Percentiles rank a stretch among this genome's conserved stretches.
Conservation (phyloP, 495 filamentous ascomycete genomes). For the Chaetomium cochliodes region DNA sequence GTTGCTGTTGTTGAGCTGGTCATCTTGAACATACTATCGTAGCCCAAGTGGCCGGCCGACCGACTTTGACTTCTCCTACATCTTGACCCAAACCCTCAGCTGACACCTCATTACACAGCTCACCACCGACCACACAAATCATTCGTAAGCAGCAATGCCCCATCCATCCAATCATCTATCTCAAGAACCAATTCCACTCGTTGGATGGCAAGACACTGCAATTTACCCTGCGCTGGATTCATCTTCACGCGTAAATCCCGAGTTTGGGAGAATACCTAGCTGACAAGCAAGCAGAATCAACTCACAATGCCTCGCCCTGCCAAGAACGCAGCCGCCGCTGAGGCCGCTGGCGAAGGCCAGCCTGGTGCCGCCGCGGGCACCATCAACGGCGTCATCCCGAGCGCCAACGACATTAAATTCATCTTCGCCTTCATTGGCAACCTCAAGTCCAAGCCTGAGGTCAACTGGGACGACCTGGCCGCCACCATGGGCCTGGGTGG, state of each 20-base stretch:
- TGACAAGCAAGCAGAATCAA: neutral
- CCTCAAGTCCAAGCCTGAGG: slow-evolving; percentile 15
- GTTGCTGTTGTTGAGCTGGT: neutral
- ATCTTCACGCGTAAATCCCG: neutral
- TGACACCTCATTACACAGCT: slow-evolving; percentile 9
- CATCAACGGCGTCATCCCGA: slow-evolving; percentile 6
- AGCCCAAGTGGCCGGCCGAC: neutral
- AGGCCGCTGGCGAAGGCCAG: neutral
- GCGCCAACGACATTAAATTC: slow-evolving; percentile 1
- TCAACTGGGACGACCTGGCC: slow-evolving; percentile 14
- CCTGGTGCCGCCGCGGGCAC: neutral
- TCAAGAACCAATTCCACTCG: neutral
- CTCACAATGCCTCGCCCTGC: slow-evolving; percentile 14
- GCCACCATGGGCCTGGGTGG: neutral
- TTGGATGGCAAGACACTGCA: neutral
- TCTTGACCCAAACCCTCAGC: neutral
- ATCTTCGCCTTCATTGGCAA: slow-evolving; percentile 10
- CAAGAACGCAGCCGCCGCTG: neutral
- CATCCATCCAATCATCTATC: neutral
- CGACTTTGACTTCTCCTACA: neutral
- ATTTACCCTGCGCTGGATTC: neutral
- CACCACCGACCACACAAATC: neutral
- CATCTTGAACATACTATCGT: neutral
- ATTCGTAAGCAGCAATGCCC: neutral
- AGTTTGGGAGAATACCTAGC: neutral